phyloP scores from a whole-genome alignment of 2,329 filamentous ascomycete species.

The Ceratocystis lukuohia region DNA sequence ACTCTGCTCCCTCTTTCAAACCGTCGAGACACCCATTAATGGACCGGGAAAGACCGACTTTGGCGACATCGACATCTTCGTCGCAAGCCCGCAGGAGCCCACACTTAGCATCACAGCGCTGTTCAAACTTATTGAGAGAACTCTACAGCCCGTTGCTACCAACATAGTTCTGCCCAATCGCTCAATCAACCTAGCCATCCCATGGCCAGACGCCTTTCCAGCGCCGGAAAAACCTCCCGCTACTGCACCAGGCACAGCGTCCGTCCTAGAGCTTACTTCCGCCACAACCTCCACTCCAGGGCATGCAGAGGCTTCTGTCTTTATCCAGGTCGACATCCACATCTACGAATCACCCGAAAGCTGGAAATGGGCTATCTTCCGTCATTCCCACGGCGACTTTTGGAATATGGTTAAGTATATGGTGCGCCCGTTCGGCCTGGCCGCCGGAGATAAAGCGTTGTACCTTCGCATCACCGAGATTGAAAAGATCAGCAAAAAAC shows the following conservation, averaged over 20 bases:
- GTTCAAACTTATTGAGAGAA: background rate
- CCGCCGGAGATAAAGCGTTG: constrained; percentile 48
- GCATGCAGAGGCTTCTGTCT: background rate
- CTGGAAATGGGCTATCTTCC: constrained; percentile 53
- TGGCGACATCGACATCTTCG: constrained; percentile 63
- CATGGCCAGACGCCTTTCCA: constrained; percentile 32
- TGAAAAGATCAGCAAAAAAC: constrained; percentile 43
- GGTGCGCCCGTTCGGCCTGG: constrained; percentile 53
- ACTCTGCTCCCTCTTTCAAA: constrained; percentile 39
- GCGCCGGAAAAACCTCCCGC: background rate
- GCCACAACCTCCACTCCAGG: background rate
- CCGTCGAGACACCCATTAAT: constrained; percentile 49
- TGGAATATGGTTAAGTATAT: constrained; percentile 51
- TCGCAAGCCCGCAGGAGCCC: constrained; percentile 29
- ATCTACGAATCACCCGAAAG: constrained; percentile 32
- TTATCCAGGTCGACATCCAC: constrained; percentile 56
- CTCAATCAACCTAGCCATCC: constrained; percentile 39
- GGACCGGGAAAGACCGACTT: constrained; percentile 53
- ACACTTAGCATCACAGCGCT: background rate
- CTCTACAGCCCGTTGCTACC: constrained; percentile 14
- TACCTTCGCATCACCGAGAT: constrained; percentile 56
- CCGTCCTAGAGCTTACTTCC: background rate
- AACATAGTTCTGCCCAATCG: background rate
- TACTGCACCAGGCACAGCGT: background rate
- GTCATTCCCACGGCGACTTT: constrained; percentile 57